A percentile compares a stretch with the other conserved stretches of the same genome.
phyloP scores from a whole-genome alignment of 805 yeast species.

The Candida ulmi region DNA sequence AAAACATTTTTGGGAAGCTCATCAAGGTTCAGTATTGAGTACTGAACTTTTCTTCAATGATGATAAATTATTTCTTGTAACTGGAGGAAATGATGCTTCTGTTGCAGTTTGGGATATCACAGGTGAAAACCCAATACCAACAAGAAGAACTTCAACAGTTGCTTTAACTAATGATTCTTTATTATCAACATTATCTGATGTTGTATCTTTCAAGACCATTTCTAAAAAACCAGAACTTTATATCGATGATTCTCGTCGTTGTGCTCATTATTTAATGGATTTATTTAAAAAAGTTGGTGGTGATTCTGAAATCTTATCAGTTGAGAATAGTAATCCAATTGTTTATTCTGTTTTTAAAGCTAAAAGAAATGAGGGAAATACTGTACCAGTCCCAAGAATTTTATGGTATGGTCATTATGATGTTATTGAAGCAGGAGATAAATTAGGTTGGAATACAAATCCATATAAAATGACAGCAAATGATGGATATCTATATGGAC shows the following conservation, averaged over 20 bases:
- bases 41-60: conserved; percentile 40
- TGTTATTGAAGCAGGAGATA: conserved; percentile 72
- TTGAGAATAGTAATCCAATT: conserved; percentile 76
- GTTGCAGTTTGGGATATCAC: conserved; percentile 67
- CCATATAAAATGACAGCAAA: conserved; percentile 73
- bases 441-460: conserved; percentile 64
- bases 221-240: conserved; percentile 64
- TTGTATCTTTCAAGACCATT: conserved; percentile 71
- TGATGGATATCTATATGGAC: conserved; percentile 82
- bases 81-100: conserved; percentile 68
- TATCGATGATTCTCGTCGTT: conserved; percentile 76
- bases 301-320: conserved; percentile 62
- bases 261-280: conserved; percentile 70
- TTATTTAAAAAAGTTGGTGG: conserved; percentile 69
- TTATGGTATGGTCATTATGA: conserved; percentile 97
- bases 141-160: conserved; percentile 10
- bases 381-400: conserved; percentile 36
- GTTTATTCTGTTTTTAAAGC: conserved; percentile 70
- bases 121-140: conserved; percentile 5
- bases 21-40: conserved; percentile 53
- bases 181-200: conserved; percentile 51
- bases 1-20: conserved; percentile 44
- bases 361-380: conserved; percentile 19
- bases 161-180: conserved; percentile 54
- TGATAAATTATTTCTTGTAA: conserved; percentile 42